A percentile compares a stretch with the other conserved stretches of the same genome.
These are phyloP conservation scores for Ophiostoma sp. DNA, from an alignment of 2,329 filamentous ascomycete genomes.

Conservation along the genomic window DNA sequence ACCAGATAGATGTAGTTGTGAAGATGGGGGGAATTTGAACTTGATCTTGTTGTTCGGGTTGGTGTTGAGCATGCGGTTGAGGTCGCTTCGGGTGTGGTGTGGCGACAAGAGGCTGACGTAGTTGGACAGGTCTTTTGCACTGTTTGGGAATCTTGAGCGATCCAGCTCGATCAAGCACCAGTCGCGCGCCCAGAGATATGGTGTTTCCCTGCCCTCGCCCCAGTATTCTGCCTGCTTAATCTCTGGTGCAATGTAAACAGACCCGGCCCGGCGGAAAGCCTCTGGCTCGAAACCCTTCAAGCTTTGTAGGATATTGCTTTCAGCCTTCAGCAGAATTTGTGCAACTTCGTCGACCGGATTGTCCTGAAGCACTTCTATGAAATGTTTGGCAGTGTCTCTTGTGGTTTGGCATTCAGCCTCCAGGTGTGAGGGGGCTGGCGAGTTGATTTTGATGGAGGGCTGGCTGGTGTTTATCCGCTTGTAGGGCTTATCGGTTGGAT, in stretches of 20 bases:
- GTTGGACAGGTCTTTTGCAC: not conserved
- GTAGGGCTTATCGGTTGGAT: not conserved
- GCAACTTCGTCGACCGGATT: not conserved
- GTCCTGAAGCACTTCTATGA: not conserved
- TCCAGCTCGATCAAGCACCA: slow-evolving; percentile 9
- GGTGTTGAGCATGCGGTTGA: not conserved
- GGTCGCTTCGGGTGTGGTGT: not conserved
- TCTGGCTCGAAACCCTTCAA: not conserved
- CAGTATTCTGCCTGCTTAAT: not conserved
- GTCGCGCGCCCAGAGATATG: slow-evolving; percentile 4
- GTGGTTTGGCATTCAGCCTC: not conserved
- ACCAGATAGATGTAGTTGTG: not conserved
- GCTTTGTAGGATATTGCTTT: not conserved
- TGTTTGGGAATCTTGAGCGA: not conserved
- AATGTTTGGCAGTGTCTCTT: too few species aligned
- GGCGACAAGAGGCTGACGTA: not conserved
- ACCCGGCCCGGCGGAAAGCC: not conserved
- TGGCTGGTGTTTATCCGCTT: not conserved
- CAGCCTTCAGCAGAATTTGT: not conserved
- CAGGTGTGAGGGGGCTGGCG: not conserved
- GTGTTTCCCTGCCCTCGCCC: not conserved
- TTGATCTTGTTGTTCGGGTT: not conserved
- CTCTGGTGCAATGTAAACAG: not conserved
- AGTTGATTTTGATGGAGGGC: slow-evolving; percentile 6
- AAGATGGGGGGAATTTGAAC: not conserved